phyloP scores from a whole-genome alignment of 2,329 filamentous ascomycete species.

The Aspergillus clavatus region DNA sequence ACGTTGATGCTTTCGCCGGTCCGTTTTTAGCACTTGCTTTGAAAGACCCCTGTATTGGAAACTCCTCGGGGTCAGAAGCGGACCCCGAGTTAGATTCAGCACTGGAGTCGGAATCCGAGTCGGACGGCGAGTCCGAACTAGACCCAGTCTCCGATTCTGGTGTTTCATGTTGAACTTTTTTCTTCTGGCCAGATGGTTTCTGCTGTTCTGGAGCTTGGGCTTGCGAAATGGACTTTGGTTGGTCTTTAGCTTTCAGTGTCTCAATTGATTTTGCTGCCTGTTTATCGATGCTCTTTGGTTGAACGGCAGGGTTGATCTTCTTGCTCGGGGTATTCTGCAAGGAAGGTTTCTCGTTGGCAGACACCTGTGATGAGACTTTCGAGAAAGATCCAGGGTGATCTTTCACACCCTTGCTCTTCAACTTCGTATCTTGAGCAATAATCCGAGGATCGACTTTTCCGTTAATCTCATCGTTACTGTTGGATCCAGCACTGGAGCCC shows the following conservation, averaged over 20 bases:
- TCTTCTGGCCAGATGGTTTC: neutral
- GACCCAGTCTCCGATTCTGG: neutral
- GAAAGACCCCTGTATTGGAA: neutral
- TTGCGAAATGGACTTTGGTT: neutral
- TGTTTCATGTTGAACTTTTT: neutral
- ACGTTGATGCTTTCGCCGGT: neutral
- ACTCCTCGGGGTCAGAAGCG: neutral
- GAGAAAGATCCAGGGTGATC: neutral
- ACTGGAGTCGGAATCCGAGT: neutral
- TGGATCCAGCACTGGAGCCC: neutral
- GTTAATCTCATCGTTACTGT: neutral
- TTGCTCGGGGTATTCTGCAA: neutral
- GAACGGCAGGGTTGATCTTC: too few species aligned
- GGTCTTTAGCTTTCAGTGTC: neutral
- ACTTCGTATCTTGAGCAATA: neutral
- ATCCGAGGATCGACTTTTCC: neutral
- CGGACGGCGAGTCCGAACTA: conserved; percentile 1
- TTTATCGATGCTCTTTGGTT: too few species aligned
- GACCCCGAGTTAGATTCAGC: neutral
- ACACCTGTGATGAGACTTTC: neutral
- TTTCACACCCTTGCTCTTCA: neutral
- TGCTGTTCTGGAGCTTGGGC: neutral
- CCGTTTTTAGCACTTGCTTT: neutral
- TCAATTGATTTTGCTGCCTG: too few species aligned
- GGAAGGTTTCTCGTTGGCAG: too few species aligned